Evolutionary conservation across 2,329 filamentous ascomycete species (phyloP).

Genomic region (Fusarium napiforme): DNA sequence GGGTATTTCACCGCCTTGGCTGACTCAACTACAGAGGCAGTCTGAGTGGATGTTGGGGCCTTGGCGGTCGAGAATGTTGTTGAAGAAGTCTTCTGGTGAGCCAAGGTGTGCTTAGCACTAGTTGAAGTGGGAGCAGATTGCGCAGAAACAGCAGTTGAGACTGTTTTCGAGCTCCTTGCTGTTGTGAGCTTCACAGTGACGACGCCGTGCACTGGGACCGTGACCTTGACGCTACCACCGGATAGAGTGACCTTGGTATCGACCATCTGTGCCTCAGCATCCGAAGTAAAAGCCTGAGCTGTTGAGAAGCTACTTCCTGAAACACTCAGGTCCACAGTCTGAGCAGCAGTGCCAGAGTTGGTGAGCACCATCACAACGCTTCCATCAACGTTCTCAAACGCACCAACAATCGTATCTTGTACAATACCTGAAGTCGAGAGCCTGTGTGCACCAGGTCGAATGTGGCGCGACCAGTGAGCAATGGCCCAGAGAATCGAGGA

Average conservation of each 20-base stretch:
- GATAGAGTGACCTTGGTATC: background rate
- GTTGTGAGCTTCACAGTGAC: background rate
- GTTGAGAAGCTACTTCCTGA: background rate
- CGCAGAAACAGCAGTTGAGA: background rate
- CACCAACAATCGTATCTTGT: background rate
- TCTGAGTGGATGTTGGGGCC: background rate
- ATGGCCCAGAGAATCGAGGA: background rate
- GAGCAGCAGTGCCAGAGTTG: background rate
- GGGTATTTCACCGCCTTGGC: background rate
- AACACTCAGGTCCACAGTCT: background rate
- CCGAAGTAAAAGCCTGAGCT: background rate
- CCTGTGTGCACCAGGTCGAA: background rate
- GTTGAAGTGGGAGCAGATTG: background rate
- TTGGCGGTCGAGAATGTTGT: background rate
- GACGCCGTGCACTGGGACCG: background rate
- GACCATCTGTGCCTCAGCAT: background rate
- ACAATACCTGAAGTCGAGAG: background rate
- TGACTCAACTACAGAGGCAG: background rate
- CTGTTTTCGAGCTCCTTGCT: background rate
- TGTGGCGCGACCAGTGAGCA: background rate
- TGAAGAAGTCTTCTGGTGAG: background rate
- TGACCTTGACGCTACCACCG: background rate
- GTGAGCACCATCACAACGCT: background rate
- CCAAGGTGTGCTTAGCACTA: fast-evolving
- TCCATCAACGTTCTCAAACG: background rate